These are phyloP conservation scores for Aspergillus ochraceoroseus DNA, from an alignment of 2,329 filamentous ascomycete species.

Conservation along the genomic window DNA sequence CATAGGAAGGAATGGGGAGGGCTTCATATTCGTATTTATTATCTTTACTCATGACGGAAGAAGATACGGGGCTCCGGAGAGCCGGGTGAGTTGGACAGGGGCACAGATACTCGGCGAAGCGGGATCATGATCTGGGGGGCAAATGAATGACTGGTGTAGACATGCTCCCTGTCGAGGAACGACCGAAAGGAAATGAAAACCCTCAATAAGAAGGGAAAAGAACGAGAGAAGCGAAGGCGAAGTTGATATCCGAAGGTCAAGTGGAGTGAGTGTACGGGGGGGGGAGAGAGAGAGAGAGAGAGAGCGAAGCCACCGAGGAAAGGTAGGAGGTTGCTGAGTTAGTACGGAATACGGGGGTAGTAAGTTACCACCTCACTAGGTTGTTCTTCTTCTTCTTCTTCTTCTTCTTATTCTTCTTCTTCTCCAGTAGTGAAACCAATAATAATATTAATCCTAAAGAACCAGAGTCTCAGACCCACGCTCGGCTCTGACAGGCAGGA, in stretches of 20 bases:
- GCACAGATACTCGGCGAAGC: conserved; percentile 28
- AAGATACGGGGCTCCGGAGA: conserved; percentile 30
- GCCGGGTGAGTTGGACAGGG: conserved; percentile 30
- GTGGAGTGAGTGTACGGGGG: conserved; percentile 3
- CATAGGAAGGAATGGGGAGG: conserved; percentile 74
- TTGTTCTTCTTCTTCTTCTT: too few species aligned
- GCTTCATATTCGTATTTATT: conserved; percentile 56
- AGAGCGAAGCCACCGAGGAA: conserved; percentile 12
- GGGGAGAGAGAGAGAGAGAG: conserved; percentile 10
- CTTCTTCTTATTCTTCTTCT: too few species aligned
- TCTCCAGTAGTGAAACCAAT: too few species aligned
- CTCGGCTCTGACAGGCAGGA: conserved; percentile 18
- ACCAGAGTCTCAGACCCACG: conserved; percentile 19
- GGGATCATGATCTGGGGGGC: conserved; percentile 39
- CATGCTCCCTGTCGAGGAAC: conserved; percentile 25
- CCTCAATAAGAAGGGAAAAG: conserved; percentile 6
- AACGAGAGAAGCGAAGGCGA: too few species aligned
- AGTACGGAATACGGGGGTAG: too few species aligned
- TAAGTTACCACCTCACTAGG: too few species aligned
- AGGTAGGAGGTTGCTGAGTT: too few species aligned
- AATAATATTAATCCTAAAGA: too few species aligned
- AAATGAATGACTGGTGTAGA: conserved; percentile 31
- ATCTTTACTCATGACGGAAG: conserved; percentile 43
- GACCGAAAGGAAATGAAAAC: conserved; percentile 11
- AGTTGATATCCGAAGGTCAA: conserved; percentile 3